Evolutionary conservation across 2,329 filamentous ascomycete genomes (phyloP).

Genomic region (Coniella vitis): DNA sequence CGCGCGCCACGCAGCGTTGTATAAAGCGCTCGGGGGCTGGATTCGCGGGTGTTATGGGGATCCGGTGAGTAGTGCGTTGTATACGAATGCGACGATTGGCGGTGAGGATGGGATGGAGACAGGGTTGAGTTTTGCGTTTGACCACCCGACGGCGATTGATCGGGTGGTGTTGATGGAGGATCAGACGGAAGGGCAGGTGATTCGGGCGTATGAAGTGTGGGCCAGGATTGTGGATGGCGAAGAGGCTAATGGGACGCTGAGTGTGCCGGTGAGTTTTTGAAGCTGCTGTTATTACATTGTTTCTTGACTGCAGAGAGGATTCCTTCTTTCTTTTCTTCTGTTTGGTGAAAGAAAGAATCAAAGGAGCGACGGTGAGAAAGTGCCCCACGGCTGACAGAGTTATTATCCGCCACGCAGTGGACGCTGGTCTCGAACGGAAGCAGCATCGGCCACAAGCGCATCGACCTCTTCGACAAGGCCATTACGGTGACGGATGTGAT

Average conservation of each 20-base stretch:
- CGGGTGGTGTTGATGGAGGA: slow-evolving; percentile 23
- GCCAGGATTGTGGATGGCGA: slow-evolving; percentile 13
- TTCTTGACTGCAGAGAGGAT: too few relatives aligned
- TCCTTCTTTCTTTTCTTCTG: not conserved
- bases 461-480: slow-evolving; percentile 18
- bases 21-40: slow-evolving; percentile 22
- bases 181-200: slow-evolving; percentile 21
- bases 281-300: not conserved
- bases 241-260: slow-evolving; percentile 13
- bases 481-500: slow-evolving; percentile 19
- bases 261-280: slow-evolving; percentile 8
- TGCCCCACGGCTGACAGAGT: too few relatives aligned
- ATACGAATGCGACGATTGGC: not conserved
- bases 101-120: not conserved
- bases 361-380: too few relatives aligned
- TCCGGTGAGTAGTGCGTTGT: not conserved
- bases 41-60: slow-evolving; percentile 12
- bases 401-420: too few relatives aligned
- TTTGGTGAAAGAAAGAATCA: too few relatives aligned
- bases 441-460: slow-evolving; percentile 22
- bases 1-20: slow-evolving; percentile 18
- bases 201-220: slow-evolving; percentile 20
- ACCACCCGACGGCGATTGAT: slow-evolving; percentile 17
- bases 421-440: slow-evolving; percentile 20
- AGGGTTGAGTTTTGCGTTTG: slow-evolving; percentile 9